Evolutionary conservation across 768 basidiomycete species (phyloP), one percentile per base, ranked within the genome.

Genomic region (Boletus vermiculosoides): DNA sequence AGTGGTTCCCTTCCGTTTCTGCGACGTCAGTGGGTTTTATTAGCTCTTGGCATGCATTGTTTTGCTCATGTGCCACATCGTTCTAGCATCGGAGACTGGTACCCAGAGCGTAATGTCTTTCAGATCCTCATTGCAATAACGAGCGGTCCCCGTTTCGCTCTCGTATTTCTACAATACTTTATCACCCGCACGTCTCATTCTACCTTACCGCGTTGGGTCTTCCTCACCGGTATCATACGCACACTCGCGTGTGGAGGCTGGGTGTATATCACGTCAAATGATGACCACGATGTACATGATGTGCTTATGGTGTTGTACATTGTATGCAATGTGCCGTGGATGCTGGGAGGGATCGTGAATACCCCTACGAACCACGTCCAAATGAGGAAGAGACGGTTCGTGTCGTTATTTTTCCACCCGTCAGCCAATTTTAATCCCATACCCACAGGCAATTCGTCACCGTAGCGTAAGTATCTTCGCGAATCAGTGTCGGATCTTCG

Each of bases 1-100:
- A 96, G 67, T 94, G 89, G 89, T 90, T 91, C 61, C 94, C 94
- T 8, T 93, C 91, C 5, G 94, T 96, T 10, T 91, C 90, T 39
- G 86, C 88, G 13, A 88, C 90, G 86, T 89, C 67, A 59, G 86
- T 77, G 28, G 2, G 1, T 18, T 39, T 23, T 10, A 4, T 52
- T 12, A 10, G 2, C n/a, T 44, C 25, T 31, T 9, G 40, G 25
- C 25, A 15, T 22, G 10, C 42, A 28, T 23, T 11, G 10, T 49
- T n/a, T 51, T 5, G 25, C 41, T 65, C 33, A 65, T 40, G 25
- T 23, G 2, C 37, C 39, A 8, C n/a, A 13, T 56, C 18, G 10
- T 18, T n/a, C 34, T 42, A 94, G 91, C 7, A 90, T 94, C 52
- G 93, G 94, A 3, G 93, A 96, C 75, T 92, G 90, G 87, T 91